Percentiles rank a stretch among this genome's conserved stretches.
Conservation (phyloP, 1,139 yeast species). For the Hyphopichia wangnamkhiaoensis region DNA sequence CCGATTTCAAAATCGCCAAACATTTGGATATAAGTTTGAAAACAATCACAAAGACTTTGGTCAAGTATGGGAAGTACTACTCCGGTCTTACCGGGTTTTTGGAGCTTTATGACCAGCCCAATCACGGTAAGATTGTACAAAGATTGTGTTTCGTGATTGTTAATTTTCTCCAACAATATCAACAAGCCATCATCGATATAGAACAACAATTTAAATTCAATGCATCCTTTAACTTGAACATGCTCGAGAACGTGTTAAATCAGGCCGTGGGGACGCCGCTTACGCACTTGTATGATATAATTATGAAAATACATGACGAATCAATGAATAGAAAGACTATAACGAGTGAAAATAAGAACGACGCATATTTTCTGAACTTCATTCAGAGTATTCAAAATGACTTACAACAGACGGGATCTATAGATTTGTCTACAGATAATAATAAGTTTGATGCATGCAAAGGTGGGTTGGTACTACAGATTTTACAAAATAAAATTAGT, state of each 20-base stretch:
- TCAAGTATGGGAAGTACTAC: slow-evolving; percentile 64
- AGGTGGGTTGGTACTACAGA: slow-evolving; percentile 66
- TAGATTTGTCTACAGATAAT: slow-evolving; percentile 54
- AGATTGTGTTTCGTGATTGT: slow-evolving; percentile 65
- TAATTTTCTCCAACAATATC: slow-evolving; percentile 48
- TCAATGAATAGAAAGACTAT: slow-evolving; percentile 22
- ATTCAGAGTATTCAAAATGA: slow-evolving; percentile 45
- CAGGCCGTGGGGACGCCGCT: slow-evolving; percentile 36
- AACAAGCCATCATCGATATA: slow-evolving; percentile 48
- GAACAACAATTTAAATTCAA: slow-evolving; percentile 56
- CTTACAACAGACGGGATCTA: slow-evolving; percentile 37
- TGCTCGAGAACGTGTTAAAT: slow-evolving; percentile 33
- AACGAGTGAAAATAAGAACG: slow-evolving; percentile 14
- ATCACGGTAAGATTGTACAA: slow-evolving; percentile 74
- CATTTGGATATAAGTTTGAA: slow-evolving; percentile 75
- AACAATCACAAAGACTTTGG: slow-evolving; percentile 65
- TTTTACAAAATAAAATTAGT: slow-evolving; percentile 60
- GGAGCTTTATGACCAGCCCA: slow-evolving; percentile 53
- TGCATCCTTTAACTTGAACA: slow-evolving; percentile 33
- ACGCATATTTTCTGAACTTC: slow-evolving; percentile 35
- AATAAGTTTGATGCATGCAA: slow-evolving; percentile 58
- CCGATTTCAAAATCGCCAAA: slow-evolving; percentile 72
- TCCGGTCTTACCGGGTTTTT: slow-evolving; percentile 55
- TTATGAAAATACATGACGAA: slow-evolving; percentile 45
- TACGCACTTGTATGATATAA: slow-evolving; percentile 59